Conservation (phyloP, 2,329 filamentous ascomycete genomes). For the Trichophyton simii region DNA sequence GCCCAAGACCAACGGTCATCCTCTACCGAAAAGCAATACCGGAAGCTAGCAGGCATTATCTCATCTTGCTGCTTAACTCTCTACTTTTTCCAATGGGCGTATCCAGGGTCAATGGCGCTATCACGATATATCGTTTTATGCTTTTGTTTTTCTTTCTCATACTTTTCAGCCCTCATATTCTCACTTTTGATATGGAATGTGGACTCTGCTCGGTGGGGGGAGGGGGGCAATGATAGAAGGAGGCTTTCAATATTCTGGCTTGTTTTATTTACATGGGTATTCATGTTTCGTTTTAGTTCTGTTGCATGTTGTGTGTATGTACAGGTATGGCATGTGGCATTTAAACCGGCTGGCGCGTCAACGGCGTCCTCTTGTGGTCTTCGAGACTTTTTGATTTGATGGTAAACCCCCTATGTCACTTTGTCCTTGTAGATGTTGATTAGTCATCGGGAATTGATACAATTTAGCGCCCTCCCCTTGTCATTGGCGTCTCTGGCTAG, state of each 20-base stretch:
- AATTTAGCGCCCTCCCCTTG: not conserved
- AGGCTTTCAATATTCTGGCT: not conserved
- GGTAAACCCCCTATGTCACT: not conserved
- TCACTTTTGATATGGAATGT: not conserved
- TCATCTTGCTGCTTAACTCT: not conserved
- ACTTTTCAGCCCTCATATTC: too few species aligned
- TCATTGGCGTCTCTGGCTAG: not conserved
- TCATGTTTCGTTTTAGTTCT: not conserved
- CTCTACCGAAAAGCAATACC: not conserved
- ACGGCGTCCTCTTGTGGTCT: not conserved
- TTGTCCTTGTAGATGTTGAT: not conserved
- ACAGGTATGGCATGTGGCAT: conserved; percentile 1
- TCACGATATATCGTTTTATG: not conserved
- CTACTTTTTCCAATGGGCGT: not conserved
- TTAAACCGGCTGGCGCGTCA: not conserved
- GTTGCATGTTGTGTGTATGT: conserved; percentile 1
- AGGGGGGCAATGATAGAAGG: not conserved
- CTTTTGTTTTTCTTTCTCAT: not conserved
- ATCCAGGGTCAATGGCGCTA: not conserved
- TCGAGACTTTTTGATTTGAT: not conserved
- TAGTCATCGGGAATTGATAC: not conserved
- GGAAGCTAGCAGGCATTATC: not conserved
- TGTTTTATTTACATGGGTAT: not conserved
- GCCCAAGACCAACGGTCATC: not conserved
- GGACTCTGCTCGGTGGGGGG: not conserved